Base-by-base conservation (phyloP, 179 eudicot species). In the Dionaea muscipula region DNA sequence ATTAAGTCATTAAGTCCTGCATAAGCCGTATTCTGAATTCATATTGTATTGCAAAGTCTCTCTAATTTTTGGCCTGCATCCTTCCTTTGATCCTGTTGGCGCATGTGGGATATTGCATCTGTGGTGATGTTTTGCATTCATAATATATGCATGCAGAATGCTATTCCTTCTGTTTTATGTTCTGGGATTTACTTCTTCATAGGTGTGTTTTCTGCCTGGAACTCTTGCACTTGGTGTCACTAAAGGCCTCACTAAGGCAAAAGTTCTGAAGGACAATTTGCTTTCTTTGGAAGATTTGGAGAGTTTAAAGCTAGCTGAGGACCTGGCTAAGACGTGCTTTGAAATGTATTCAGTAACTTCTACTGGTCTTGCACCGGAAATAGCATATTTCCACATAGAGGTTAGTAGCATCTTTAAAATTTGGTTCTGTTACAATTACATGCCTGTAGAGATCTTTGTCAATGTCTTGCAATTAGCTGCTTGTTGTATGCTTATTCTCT, bases 191-290 rank as follows among this genome's bases (percentile, higher is more conserved):
- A 4, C 47, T 43, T 17, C 47, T 19, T n/a, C 4, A 40, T 65
- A 91, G 95, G 98, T 84, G 47, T 91, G 98, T 68, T 91, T 91
- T 61, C 85, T 91, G 40, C 80, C 95, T 56, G 98, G 94, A 15
- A 82, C 85, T 57, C 94, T 91, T 62, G 98, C 98, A 25, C 84
- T 91, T 25, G 98, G 98, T 62, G 98, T 91, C 65, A 91, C 98
- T 46, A 84, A 82, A 63, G 98, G 98, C 57, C 59, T 72, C 25
- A 68, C 87, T 47, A 91, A 80, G 75, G 81, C 76, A 58, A 75
- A 70, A 66, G 95, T 94, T 25, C 73, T 80, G 85, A 72, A 64
- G 59, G 78, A 77, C 18, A 83, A 83, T 65, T 52, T 76, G 58
- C 75, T 90, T 35, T 76, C 69, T 46, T 73, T 65, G 66, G 90